phyloP scores from a whole-genome alignment of 2,329 filamentous ascomycete genomes.

The Cylindrodendrum hubeiense region DNA sequence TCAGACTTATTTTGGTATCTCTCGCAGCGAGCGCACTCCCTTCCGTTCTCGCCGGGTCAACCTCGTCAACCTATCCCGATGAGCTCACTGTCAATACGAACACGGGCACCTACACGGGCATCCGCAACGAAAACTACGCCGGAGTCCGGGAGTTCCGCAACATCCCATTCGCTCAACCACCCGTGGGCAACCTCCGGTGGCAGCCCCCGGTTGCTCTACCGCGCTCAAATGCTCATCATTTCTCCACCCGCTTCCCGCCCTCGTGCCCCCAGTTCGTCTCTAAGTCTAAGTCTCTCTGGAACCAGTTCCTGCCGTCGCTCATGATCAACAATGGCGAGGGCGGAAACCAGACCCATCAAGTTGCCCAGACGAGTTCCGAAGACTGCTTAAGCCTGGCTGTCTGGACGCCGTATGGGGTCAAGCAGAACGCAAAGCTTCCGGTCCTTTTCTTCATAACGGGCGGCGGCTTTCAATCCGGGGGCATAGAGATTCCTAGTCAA shows the following conservation, averaged over 20 bases:
- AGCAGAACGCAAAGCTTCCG: conserved; percentile 48
- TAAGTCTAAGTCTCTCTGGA: conserved; percentile 8
- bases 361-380: conserved; percentile 15
- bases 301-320: conserved; percentile 10
- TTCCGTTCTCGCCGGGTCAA: background rate
- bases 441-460: conserved; percentile 42
- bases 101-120: conserved; percentile 50
- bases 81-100: conserved; percentile 46
- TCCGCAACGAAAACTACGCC: conserved; percentile 48
- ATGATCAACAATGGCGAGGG: conserved; percentile 9
- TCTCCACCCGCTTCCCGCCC: conserved; percentile 44
- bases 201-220: conserved; percentile 42
- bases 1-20: background rate
- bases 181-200: conserved; percentile 46
- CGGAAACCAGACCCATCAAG: conserved; percentile 4
- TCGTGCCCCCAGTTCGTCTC: conserved; percentile 51
- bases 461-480: conserved; percentile 44
- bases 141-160: conserved; percentile 52
- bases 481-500: conserved; percentile 44
- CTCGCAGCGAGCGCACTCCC: background rate
- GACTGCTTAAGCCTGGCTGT: conserved; percentile 59
- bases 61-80: background rate
- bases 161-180: conserved; percentile 54
- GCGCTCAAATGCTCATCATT: conserved; percentile 39
- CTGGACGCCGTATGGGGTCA: conserved; percentile 56